Conservation (phyloP, 441 rosid species). For the Arabidopsis hybrid region DNA sequence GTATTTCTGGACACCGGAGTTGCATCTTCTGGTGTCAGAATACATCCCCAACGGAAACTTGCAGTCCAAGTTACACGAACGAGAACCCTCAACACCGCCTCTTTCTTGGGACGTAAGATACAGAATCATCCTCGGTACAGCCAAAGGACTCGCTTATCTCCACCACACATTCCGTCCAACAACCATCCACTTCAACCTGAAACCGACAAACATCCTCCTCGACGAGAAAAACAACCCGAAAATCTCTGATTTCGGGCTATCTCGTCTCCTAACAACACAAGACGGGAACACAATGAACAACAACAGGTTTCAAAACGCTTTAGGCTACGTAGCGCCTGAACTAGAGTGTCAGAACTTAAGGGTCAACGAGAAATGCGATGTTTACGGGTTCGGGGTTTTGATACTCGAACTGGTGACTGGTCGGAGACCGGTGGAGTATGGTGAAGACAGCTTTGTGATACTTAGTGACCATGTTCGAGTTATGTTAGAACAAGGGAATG, state of each 20-base stretch:
- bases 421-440: constrained; percentile 80
- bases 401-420: constrained; percentile 86
- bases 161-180: constrained; percentile 85
- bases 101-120: constrained; percentile 79
- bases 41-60: constrained; percentile 75
- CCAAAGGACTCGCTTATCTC: constrained; percentile 83
- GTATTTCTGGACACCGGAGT: constrained; percentile 79
- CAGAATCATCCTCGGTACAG: constrained; percentile 79
- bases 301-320: constrained; percentile 79
- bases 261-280: constrained; percentile 70
- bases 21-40: constrained; percentile 77
- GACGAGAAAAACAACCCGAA: constrained; percentile 71
- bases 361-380: constrained; percentile 90
- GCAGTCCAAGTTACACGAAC: constrained; percentile 71
- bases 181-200: constrained; percentile 81
- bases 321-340: constrained; percentile 91
- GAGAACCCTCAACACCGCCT: constrained; percentile 55
- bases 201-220: constrained; percentile 80
- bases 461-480: constrained; percentile 76
- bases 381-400: constrained; percentile 80
- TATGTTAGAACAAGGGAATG: constrained; percentile 75
- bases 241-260: constrained; percentile 81
- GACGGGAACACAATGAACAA: constrained; percentile 72
- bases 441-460: constrained; percentile 72
- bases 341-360: constrained; percentile 88